These are phyloP conservation scores for Coniochaeta prunicola DNA, from an alignment of 2,329 filamentous ascomycete species.

Conservation along the genomic window DNA sequence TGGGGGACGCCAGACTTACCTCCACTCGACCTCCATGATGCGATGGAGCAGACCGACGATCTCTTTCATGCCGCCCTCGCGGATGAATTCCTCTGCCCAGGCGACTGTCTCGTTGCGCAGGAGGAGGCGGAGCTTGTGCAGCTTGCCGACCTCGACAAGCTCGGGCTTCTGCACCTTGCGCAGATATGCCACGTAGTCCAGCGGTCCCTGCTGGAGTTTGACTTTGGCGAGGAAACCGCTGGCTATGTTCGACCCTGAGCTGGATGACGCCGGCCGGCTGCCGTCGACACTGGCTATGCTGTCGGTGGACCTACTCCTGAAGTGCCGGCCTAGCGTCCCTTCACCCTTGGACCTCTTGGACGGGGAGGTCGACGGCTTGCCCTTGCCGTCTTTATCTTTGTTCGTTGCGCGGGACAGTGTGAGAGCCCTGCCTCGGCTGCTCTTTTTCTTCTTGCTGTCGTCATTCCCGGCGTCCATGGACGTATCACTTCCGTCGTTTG, in stretches of 20 bases:
- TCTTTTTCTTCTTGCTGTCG: constrained; percentile 42
- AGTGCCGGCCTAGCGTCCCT: constrained; percentile 53
- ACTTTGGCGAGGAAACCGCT: constrained; percentile 58
- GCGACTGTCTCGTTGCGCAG: constrained; percentile 90
- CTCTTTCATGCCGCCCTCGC: constrained; percentile 85
- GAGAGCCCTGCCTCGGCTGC: constrained; percentile 68
- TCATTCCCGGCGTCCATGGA: constrained; percentile 23
- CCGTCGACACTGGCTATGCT: constrained; percentile 43
- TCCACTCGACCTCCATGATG: constrained; percentile 96
- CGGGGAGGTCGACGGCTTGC: constrained; percentile 58
- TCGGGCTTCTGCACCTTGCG: constrained; percentile 75
- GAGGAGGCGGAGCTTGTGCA: constrained; percentile 86
- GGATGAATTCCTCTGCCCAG: constrained; percentile 91
- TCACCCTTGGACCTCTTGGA: constrained; percentile 62
- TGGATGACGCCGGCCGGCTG: constrained; percentile 46
- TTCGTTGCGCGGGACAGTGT: constrained; percentile 55
- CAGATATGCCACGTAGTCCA: constrained; percentile 82
- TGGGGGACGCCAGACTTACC: constrained; percentile 44
- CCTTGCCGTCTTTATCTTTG: constrained; percentile 22
- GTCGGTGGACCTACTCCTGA: constrained; percentile 66
- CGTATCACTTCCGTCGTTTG: constrained; percentile 34
- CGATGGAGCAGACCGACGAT: constrained; percentile 79
- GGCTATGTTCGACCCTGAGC: constrained; percentile 15
- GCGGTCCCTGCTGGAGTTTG: constrained; percentile 63
- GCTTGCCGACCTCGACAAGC: constrained; percentile 82